Evolutionary conservation across 2,329 filamentous ascomycete species (phyloP).

Genomic region (Diaporthe capsici): DNA sequence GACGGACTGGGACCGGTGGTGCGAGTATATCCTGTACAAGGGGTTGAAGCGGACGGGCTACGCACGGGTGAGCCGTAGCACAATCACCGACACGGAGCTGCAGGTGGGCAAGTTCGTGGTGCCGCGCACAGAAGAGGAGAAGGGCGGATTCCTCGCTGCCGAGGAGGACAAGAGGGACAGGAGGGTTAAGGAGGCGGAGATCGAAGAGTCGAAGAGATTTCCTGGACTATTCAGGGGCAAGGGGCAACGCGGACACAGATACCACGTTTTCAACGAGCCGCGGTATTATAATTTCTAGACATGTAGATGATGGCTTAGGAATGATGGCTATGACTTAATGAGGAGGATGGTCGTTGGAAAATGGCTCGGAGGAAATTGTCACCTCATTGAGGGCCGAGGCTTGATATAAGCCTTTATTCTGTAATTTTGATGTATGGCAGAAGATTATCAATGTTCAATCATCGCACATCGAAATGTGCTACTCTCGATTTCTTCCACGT

Average conservation of each 20-base stretch:
- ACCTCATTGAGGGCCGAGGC: background rate
- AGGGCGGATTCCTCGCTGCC: constrained; percentile 55
- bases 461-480: no score
- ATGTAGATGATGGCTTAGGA: constrained; percentile 5
- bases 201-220: constrained; percentile 85
- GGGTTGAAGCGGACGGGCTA: constrained; percentile 88
- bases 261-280: constrained; percentile 96
- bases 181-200: constrained; percentile 77
- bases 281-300: constrained; percentile 69
- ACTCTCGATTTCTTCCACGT: background rate
- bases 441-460: background rate
- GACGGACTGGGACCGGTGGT: constrained; percentile 97
- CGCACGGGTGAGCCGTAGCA: constrained; percentile 87
- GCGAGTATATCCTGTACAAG: constrained; percentile 98
- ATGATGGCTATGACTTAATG: constrained; percentile 14
- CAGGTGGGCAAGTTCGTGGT: constrained; percentile 97
- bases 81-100: constrained; percentile 97
- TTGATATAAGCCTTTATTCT: background rate
- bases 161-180: constrained; percentile 68
- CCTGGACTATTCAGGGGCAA: constrained; percentile 86
- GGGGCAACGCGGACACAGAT: constrained; percentile 89
- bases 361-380: background rate
- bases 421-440: background rate
- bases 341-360: background rate
- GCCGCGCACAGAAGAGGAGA: constrained; percentile 75